Evolutionary conservation across 768 basidiomycete species (phyloP).

Genomic region (Paxillus rubicundulus): DNA sequence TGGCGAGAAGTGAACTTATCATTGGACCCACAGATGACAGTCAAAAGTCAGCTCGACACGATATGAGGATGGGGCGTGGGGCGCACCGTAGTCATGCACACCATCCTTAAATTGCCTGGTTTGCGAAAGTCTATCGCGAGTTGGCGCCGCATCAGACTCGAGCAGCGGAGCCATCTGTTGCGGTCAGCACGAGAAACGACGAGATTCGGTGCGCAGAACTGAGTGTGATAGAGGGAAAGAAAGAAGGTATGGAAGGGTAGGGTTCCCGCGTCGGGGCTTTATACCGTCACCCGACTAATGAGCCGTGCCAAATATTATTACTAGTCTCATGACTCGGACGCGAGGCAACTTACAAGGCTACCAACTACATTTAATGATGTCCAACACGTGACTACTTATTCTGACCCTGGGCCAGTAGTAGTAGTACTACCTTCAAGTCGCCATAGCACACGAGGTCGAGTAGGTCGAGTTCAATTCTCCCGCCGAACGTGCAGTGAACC

Average conservation of each 20-base stretch:
- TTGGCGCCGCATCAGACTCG: not conserved
- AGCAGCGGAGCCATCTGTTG: not conserved
- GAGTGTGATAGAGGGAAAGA: not conserved
- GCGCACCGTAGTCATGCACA: conserved; percentile 42
- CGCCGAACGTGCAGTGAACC: no score
- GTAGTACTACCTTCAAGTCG: no score
- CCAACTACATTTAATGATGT: no score
- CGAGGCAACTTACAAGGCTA: not conserved
- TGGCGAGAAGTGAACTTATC: conserved; percentile 29
- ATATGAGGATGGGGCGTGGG: not conserved
- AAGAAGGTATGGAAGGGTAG: not conserved
- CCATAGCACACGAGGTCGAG: no score
- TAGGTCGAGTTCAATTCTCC: no score
- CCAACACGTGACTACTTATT: no score
- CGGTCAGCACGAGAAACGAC: not conserved
- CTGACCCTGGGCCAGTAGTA: no score
- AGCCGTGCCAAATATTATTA: not conserved
- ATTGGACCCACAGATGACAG: not conserved
- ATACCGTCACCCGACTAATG: not conserved
- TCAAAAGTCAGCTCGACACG: not conserved
- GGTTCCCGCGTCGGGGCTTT: not conserved
- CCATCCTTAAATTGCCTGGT: conserved; percentile 37
- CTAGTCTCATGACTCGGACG: not conserved
- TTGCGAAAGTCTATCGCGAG: conserved; percentile 5
- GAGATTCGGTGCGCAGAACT: not conserved